Base-by-base conservation (phyloP, 1,284 basidiomycete genomes). In the Xerocomus tenax region DNA sequence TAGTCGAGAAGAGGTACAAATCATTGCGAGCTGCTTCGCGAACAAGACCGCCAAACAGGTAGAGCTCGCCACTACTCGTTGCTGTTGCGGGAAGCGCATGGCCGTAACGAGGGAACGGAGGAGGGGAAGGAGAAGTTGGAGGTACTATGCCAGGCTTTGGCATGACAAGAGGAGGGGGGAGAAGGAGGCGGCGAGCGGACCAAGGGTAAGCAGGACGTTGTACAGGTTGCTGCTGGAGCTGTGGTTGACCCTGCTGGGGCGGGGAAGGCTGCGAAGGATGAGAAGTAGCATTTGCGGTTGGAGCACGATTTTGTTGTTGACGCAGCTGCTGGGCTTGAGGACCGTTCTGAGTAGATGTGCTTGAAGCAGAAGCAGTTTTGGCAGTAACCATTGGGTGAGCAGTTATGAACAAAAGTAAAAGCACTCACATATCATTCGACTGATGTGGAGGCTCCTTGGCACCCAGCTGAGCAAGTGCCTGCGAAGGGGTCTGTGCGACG, bases 91-190 rank as follows among this genome's bases (percentile, higher is more conserved):
- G 95, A n/a, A 97, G 80, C 3, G 94, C 89, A 62, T 97, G 91
- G 10, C 96, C 96, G 64, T 99, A 99, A 48, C 96, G 85, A 13
- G 96, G 96, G 69, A 99, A 98, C 0, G 96, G 96, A 19, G 82
- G 81, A 0, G 85, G 84, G 0, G 85, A 87, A 4, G 82, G 79
- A 3, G 76, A 71, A 2, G 77, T 76, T 6, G 81, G 77, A 29
- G 78, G 74, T 3, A 71, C 73, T 48, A 77, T 68, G 41, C 78
- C 79, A 13, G 82, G 78, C 58, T 82, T 85, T 42, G 75, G 74
- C 47, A 85, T 71, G 18, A 79, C 66, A 15, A 79, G 69, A 0
- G 85, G 84, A 8, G 86, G 79, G 1, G 79, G 76, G 16, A 89
- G 74, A 45, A 71, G 67, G 46, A 89, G 76, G 15, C 83, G 79